Evolutionary conservation across 2,329 filamentous ascomycete species (phyloP).

Genomic region (Gaeumannomyces sp.): DNA sequence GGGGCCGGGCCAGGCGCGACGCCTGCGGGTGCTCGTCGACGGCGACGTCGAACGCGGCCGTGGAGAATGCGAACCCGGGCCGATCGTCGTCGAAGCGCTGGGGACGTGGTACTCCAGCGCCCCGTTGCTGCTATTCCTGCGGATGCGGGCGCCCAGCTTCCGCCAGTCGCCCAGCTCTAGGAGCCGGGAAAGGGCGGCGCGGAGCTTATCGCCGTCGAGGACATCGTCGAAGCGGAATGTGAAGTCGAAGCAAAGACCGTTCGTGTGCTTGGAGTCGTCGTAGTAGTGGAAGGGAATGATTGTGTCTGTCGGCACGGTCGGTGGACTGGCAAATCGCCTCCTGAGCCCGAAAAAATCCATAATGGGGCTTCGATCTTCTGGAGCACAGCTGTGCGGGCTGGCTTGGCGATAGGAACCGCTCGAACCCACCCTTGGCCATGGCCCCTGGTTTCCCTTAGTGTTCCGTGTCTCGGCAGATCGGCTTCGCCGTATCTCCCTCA

Average conservation of each 20-base stretch:
- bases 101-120: slow-evolving; percentile 29
- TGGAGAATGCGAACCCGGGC: slow-evolving; percentile 29
- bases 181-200: slow-evolving; percentile 28
- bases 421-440: too few species aligned
- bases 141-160: slow-evolving; percentile 39
- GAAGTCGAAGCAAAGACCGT: slow-evolving; percentile 24
- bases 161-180: slow-evolving; percentile 38
- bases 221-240: slow-evolving; percentile 39
- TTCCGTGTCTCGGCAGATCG: too few species aligned
- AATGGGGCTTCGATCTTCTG: too few species aligned
- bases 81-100: slow-evolving; percentile 27
- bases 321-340: too few species aligned
- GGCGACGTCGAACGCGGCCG: slow-evolving; percentile 23
- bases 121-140: neutral
- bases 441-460: too few species aligned
- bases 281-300: slow-evolving; percentile 27
- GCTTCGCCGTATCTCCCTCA: too few species aligned
- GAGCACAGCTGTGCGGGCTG: too few species aligned
- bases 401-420: too few species aligned
- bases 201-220: slow-evolving; percentile 34
- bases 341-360: too few species aligned
- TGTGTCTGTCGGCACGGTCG: slow-evolving; percentile 16
- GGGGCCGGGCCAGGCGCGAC: slow-evolving; percentile 22
- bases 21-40: slow-evolving; percentile 30
- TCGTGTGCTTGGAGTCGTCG: slow-evolving; percentile 20